Base-by-base conservation (phyloP, 1,284 basidiomycete genomes). In the Leccinum fallax region DNA sequence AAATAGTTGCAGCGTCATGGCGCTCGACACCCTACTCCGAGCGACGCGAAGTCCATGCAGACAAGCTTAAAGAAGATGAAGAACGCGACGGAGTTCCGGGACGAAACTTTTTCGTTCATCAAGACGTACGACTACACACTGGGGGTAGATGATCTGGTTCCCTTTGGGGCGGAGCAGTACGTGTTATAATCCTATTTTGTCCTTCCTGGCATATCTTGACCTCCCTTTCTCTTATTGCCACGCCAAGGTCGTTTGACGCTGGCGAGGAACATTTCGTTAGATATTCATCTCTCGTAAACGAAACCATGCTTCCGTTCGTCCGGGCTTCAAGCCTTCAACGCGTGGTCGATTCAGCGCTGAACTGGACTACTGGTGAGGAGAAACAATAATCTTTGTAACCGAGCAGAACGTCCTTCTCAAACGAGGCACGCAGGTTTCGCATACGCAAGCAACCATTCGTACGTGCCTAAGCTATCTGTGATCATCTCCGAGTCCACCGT, bases 1-100 rank as follows among this genome's bases (percentile, higher is more conserved):
- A 26, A 51, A 57, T 10, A 94, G 92, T 74, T 96, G 8, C 89
- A 94, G 76, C 80, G 94, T 5, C 93, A 95, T 69, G 90, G 92
- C 1, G 89, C 91, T 0, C 82, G 94, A 38, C 93, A 83, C 67
- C 94, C 94, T 0, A 92, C 90, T 0, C 70, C 76, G 2, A 76
- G 77, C 9, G 79, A 85, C 0, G 74, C 77, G 0, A 67, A 68
- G 5, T 68, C 70, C 2, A 88, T 93, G 13, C 57, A 75, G 30
- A 62, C 72, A 0, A 83, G 86, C 0, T 65, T 91, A 4, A 63
- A 70, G 15, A 88, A 86, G 69, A 74, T 91, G 0, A 73, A 82
- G 60, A 70, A 75, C 0, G 86, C 79, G 2, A 65, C 67, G 10
- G 53, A 70, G 26, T 83, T 79, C 71, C 75, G 75, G 0, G 78